phyloP scores from a whole-genome alignment of 768 basidiomycete species.

The Lactarius hengduanensis region DNA sequence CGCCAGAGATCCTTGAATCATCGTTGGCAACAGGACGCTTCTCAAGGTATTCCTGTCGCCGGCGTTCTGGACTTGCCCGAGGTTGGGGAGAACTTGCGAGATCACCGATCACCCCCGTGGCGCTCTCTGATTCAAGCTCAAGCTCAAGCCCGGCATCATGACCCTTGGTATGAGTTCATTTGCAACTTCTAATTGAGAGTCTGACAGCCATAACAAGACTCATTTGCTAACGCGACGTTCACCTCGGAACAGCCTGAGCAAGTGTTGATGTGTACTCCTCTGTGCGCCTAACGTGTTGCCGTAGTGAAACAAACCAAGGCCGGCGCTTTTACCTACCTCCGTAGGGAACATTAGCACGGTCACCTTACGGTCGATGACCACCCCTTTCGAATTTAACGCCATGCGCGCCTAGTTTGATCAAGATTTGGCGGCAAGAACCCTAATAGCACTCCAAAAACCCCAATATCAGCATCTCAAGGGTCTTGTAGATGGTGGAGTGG shows the following conservation, averaged over 20 bases:
- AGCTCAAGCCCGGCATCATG: conserved; percentile 17
- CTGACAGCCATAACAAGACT: conserved; percentile 16
- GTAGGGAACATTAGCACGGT: conserved; percentile 21
- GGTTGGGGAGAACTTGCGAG: conserved; percentile 28
- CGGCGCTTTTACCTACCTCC: conserved; percentile 25
- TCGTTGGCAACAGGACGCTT: conserved; percentile 25
- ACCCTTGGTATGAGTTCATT: conserved; percentile 22
- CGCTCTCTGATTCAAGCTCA: conserved; percentile 24
- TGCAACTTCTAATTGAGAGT: not conserved
- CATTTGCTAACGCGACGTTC: conserved; percentile 23
- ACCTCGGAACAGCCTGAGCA: conserved; percentile 19
- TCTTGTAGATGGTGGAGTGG: not conserved
- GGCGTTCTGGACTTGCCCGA: conserved; percentile 26
- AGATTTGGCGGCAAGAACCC: conserved; percentile 12
- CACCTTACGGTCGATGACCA: conserved; percentile 23
- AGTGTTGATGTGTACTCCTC: not conserved
- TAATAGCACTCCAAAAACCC: conserved; percentile 23
- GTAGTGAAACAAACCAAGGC: conserved; percentile 13
- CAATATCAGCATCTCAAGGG: conserved; percentile 25
- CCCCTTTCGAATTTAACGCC: conserved; percentile 20
- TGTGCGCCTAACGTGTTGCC: conserved; percentile 1
- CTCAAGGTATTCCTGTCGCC: conserved; percentile 23
- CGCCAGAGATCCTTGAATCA: conserved; percentile 28
- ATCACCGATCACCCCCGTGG: conserved; percentile 20
- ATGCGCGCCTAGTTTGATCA: conserved; percentile 24